phyloP scores from a whole-genome alignment of 2,329 filamentous ascomycete genomes.

The Neofusicoccum sp. region DNA sequence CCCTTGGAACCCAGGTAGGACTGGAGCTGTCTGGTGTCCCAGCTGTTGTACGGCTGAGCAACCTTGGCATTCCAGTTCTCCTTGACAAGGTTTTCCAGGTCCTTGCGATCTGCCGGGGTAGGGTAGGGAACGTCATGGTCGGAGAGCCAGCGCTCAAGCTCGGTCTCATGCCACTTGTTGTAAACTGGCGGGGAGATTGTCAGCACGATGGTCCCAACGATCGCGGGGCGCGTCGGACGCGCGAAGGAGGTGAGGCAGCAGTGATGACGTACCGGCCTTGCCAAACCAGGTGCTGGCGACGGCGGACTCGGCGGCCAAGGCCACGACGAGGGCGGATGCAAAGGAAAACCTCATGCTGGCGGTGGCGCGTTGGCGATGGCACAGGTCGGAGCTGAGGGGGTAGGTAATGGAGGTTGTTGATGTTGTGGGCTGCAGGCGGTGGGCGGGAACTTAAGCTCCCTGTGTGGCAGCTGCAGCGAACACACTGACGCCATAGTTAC shows the following conservation, averaged over 20 bases:
- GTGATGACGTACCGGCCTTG: slow-evolving; percentile 67
- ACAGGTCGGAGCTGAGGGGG: slow-evolving; percentile 7
- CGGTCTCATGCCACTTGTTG: slow-evolving; percentile 98
- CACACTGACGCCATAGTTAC: slow-evolving; percentile 13
- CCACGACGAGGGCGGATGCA: slow-evolving; percentile 66
- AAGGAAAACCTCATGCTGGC: slow-evolving; percentile 72
- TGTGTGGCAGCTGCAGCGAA: slow-evolving; percentile 13
- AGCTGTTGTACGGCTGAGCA: slow-evolving; percentile 70
- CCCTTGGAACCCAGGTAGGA: slow-evolving; percentile 70
- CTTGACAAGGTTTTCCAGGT: slow-evolving; percentile 87
- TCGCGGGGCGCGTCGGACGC: neutral
- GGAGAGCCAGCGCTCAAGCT: slow-evolving; percentile 93
- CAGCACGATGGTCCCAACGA: slow-evolving; percentile 11
- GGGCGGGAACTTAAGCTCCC: slow-evolving; percentile 11
- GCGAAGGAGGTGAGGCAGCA: neutral
- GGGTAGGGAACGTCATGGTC: slow-evolving; percentile 91
- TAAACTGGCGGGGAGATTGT: slow-evolving; percentile 61
- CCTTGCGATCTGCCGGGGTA: slow-evolving; percentile 85
- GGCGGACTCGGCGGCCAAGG: slow-evolving; percentile 68
- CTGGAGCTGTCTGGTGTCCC: slow-evolving; percentile 68
- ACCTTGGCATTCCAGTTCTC: slow-evolving; percentile 83
- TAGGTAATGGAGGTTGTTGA: slow-evolving; percentile 7
- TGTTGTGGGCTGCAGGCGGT: neutral
- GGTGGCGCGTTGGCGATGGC: slow-evolving; percentile 22
- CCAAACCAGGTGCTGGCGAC: slow-evolving; percentile 80